These are phyloP conservation scores for Pythium sukuiense DNA, from an alignment of 352 stramenopile genomes.

Conservation along the genomic window DNA sequence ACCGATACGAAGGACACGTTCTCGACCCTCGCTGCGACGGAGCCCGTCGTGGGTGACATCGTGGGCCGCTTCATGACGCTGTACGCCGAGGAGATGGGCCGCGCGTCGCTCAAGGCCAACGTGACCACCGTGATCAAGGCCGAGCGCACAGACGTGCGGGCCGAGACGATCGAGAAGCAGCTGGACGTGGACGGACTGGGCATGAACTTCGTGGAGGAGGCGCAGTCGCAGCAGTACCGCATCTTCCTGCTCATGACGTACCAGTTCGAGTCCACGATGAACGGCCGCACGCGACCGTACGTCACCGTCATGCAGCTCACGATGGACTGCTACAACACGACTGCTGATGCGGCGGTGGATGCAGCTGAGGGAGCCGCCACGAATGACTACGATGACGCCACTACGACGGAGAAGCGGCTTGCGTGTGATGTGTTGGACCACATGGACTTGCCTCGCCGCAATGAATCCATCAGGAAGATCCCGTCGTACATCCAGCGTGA, in stretches of 20 bases:
- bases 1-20: slow-evolving; percentile 23
- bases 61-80: slow-evolving; percentile 50
- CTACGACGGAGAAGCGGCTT: background rate
- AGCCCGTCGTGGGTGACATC: slow-evolving; percentile 36
- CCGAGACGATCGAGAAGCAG: slow-evolving; percentile 45
- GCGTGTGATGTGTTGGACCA: slow-evolving; percentile 63
- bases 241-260: slow-evolving; percentile 62
- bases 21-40: slow-evolving; percentile 16
- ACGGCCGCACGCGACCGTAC: slow-evolving; percentile 50
- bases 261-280: slow-evolving; percentile 56
- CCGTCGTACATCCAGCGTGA: slow-evolving; percentile 44
- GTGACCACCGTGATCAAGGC: slow-evolving; percentile 54
- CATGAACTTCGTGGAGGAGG: slow-evolving; percentile 42
- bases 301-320: slow-evolving; percentile 53
- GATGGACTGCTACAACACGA: slow-evolving; percentile 58
- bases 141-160: slow-evolving; percentile 39
- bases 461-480: slow-evolving; percentile 38
- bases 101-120: slow-evolving; percentile 41
- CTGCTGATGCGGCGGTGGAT: slow-evolving; percentile 14
- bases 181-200: slow-evolving; percentile 32
- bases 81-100: slow-evolving; percentile 49
- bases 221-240: slow-evolving; percentile 42
- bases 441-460: slow-evolving; percentile 47
- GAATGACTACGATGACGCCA: slow-evolving; percentile 8
- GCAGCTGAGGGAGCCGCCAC: background rate